Percentiles rank a stretch among this genome's conserved stretches.
These are phyloP conservation scores for Scenedesmus sp. DNA, from an alignment of 163 green algal genomes.

Conservation along the genomic window DNA sequence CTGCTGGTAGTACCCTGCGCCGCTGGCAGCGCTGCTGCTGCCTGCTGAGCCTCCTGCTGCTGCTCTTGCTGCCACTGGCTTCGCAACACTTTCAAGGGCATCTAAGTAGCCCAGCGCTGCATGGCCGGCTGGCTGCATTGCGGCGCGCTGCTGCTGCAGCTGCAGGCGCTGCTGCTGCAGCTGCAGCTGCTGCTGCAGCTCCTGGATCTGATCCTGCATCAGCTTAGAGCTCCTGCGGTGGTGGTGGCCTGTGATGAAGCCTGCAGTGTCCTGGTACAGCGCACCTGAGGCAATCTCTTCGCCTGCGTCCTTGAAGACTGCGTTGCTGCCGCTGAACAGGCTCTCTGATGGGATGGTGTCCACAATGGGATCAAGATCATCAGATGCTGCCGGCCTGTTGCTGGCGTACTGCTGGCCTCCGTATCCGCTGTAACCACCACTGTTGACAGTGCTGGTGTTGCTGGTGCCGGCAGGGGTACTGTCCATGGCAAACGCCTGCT, in stretches of 20 bases:
- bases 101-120: not conserved
- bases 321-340: not conserved
- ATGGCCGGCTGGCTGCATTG: not conserved
- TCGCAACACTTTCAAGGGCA: not conserved
- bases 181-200: constrained; percentile 15
- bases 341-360: constrained; percentile 8
- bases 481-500: not conserved
- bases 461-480: not conserved
- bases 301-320: not conserved
- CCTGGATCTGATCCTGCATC: constrained; percentile 10
- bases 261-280: constrained; percentile 17
- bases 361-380: not conserved
- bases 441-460: not conserved
- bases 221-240: not conserved
- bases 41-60: not conserved
- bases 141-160: not conserved
- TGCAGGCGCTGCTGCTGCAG: not conserved
- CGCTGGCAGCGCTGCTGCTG: not conserved
- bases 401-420: not conserved
- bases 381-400: not conserved
- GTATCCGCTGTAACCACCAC: not conserved
- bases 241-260: not conserved
- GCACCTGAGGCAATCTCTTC: not conserved
- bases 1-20: not conserved
- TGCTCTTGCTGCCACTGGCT: not conserved